Base-by-base conservation (phyloP, 441 rosid genomes). In the Sinapis alba region DNA sequence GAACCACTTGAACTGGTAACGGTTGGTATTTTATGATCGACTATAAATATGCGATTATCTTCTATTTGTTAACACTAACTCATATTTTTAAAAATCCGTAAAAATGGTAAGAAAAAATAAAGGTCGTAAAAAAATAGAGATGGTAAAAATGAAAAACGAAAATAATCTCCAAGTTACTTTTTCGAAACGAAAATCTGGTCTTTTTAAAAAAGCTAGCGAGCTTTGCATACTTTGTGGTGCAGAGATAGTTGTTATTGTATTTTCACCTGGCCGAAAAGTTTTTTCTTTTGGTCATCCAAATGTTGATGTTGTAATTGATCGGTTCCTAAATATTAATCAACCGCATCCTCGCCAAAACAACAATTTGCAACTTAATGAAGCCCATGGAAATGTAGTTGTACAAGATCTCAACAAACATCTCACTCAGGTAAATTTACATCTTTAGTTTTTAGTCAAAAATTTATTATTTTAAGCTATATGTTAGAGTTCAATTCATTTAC, bases 141-240 rank as follows among this genome's bases (percentile, higher is more conserved):
- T 86, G 89, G 84, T 68, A 16, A 86, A 82, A 72, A 86, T 88
- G 80, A 54, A 30, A 11, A 88, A 85, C 1, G 85, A 83, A 16
- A 82, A 77, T 66, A 80, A 83, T 61, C 86, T 78, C 3, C 84
- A 82, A 38, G 87, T 85, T 7, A 86, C 88, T 18, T 88, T 88
- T 54, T 88, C 88, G 0, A 85, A 88, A 75, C 78, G 90, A 23
- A 68, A 86, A 23, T 50, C 83, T 0, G 88, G 90, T 7, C 75
- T 88, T 2, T 86, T 86, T 68, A 88, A 85, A 63, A 88, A 88
- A 71, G 93, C 88, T 3, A 85, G 88, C 47, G 90, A 87, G 24
- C 81, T 89, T n/a, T 73, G 81, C 53, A 86, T 86, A 0, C 84
- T 86, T 7, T 86, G 89, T 21, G 88, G 84, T 18, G 86, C 80